Base-by-base conservation (phyloP, 73 alveolate genomes). In the Uronychia binucleata region DNA sequence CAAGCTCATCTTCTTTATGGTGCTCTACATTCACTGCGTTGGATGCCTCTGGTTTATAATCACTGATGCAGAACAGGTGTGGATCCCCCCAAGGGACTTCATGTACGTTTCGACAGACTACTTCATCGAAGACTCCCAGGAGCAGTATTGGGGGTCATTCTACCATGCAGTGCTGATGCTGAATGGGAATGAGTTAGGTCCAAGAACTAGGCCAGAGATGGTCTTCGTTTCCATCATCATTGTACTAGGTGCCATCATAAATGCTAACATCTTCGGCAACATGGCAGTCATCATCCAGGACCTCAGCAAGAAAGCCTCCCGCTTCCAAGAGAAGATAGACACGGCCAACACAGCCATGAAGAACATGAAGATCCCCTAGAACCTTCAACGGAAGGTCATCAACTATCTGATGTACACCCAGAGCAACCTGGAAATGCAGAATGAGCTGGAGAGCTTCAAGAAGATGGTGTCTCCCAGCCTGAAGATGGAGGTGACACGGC, bases 101-200 rank as follows among this genome's bases (percentile, higher is more conserved):
- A 84, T 84, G 26, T 33, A 35, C 57, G 86, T 78, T 0, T 29
- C 25, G 28, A 84, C 89, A 13, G 87, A 78, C 28, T 32, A 74
- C 30, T 90, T 78, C 46, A 33, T 85, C 31, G 75, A 74, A 58
- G 77, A 75, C 27, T 60, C 86, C 11, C 30, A 35, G 26, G 79
- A 57, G 77, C 14, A 91, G 57, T 91, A 91, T 77, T 81, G 85
- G 80, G 75, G 67, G 0, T 31, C 80, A 14, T 85, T 86, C 27
- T 86, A 91, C 34, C 78, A 87, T 77, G 91, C 93, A 14, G 92
- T 91, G 0, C 82, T 89, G 78, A 81, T 91, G 89, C 79, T 86
- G 30, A 67, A 81, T 46, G 96, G 96, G 1, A 87, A 87, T 88
- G 96, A 91, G 31, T 75, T 91, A 11, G 76, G 78, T 25, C 96